These are phyloP conservation scores for Pezicula carpinea DNA, from an alignment of 2,329 filamentous ascomycete species.

Conservation along the genomic window DNA sequence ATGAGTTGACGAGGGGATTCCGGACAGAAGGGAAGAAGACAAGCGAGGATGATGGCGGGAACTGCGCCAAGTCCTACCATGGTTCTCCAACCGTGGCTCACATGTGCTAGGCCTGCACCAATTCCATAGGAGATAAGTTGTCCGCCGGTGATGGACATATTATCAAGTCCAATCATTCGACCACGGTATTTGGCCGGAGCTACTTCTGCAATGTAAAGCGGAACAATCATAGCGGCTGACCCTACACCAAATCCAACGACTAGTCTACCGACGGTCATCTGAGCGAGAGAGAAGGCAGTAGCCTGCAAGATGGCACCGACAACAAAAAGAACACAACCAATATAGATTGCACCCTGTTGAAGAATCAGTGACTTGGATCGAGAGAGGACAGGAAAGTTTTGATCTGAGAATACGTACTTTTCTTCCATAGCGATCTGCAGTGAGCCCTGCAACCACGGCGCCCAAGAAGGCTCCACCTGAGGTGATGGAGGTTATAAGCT, in stretches of 20 bases:
- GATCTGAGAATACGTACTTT: slow-evolving; percentile 19
- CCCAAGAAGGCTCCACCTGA: slow-evolving; percentile 43
- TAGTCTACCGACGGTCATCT: slow-evolving; percentile 40
- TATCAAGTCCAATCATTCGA: slow-evolving; percentile 43
- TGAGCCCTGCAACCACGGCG: slow-evolving; percentile 32
- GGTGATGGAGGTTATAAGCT: slow-evolving; percentile 47
- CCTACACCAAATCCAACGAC: slow-evolving; percentile 46
- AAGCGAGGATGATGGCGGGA: slow-evolving; percentile 38
- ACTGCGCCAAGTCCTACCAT: slow-evolving; percentile 33
- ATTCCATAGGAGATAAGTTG: slow-evolving; percentile 38
- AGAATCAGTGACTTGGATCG: slow-evolving; percentile 36
- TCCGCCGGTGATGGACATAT: slow-evolving; percentile 39
- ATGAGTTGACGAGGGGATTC: slow-evolving; percentile 44
- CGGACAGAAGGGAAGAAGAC: slow-evolving; percentile 41
- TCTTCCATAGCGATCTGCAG: slow-evolving; percentile 35
- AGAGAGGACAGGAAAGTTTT: slow-evolving; percentile 35
- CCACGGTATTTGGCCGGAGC: slow-evolving; percentile 45
- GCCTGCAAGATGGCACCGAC: slow-evolving; percentile 34
- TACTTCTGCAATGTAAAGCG: slow-evolving; percentile 44
- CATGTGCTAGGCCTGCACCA: slow-evolving; percentile 35
- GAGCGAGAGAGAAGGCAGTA: slow-evolving; percentile 32
- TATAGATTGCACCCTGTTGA: slow-evolving; percentile 30
- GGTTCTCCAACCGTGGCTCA: slow-evolving; percentile 36
- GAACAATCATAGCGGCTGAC: slow-evolving; percentile 41
- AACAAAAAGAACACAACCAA: slow-evolving; percentile 36